A percentile compares a stretch with the other conserved stretches of the same genome.
Evolutionary conservation across 768 basidiomycete species (phyloP).

Genomic region (Lentinus tigrinus): DNA sequence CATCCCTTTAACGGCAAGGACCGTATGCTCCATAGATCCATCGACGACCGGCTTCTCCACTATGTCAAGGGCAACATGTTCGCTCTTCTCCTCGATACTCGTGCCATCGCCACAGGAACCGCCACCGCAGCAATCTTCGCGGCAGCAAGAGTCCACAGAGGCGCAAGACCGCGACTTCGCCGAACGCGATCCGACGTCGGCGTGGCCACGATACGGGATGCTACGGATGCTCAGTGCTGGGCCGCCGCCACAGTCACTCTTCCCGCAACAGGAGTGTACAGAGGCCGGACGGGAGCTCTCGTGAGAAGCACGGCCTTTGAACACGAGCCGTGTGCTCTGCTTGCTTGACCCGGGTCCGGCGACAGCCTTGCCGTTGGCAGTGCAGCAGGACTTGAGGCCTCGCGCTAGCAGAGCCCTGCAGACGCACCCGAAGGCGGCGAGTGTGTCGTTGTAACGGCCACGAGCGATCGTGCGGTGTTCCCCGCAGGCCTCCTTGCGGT

Average conservation of each 20-base stretch:
- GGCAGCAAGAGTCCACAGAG: constrained; percentile 19
- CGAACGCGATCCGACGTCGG: not conserved
- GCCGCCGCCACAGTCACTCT: constrained; percentile 9
- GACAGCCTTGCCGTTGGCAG: constrained; percentile 2
- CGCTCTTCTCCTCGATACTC: constrained; percentile 4
- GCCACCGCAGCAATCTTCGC: constrained; percentile 13
- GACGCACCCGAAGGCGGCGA: constrained; percentile 29
- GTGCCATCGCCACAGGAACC: not conserved
- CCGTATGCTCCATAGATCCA: constrained; percentile 12
- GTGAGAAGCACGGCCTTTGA: not conserved
- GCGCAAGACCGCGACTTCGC: not conserved
- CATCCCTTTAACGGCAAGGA: constrained; percentile 30
- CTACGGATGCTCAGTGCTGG: constrained; percentile 6
- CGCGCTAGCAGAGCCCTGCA: constrained; percentile 28
- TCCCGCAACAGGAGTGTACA: constrained; percentile 22
- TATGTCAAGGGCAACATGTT: constrained; percentile 10
- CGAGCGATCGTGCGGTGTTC: constrained; percentile 25
- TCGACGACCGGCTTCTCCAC: constrained; percentile 5
- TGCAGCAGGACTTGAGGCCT: constrained; percentile 28
- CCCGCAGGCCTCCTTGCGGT: constrained; percentile 24
- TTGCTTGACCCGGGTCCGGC: constrained; percentile 2
- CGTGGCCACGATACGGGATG: constrained; percentile 6
- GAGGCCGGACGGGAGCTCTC: constrained; percentile 8
- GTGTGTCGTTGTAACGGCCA: constrained; percentile 27
- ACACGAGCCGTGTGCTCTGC: not conserved